Percentiles rank a stretch among this genome's conserved stretches.
Conservation (phyloP, 163 green algal genomes). For the Coccomyxa subellipsoidea region DNA sequence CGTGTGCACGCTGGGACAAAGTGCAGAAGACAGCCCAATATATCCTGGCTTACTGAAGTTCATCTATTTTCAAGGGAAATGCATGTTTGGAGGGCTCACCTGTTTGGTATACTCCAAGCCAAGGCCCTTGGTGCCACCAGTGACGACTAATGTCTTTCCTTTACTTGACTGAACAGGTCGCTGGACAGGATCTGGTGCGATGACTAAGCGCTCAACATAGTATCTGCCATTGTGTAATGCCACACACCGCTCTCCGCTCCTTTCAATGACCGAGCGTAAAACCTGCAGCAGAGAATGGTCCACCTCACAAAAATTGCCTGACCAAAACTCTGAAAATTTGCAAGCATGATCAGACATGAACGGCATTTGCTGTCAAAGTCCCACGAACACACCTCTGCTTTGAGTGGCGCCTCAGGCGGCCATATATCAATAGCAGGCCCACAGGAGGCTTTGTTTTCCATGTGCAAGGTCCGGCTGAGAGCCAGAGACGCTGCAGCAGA, state of each 20-base stretch:
- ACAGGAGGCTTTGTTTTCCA: conserved; percentile 27
- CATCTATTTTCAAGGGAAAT: not conserved
- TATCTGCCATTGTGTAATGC: not conserved
- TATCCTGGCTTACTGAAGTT: too few species aligned
- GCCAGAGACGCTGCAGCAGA: conserved; percentile 1
- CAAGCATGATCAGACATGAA: not conserved
- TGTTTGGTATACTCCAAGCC: conserved; percentile 28
- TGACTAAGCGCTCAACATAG: conserved; percentile 9
- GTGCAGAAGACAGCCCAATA: too few species aligned
- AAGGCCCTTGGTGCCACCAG: conserved; percentile 36
- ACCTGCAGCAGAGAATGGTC: not conserved
- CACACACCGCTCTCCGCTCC: conserved; percentile 13
- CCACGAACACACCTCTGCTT: not conserved
- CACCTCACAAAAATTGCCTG: not conserved
- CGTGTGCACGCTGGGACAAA: not conserved
- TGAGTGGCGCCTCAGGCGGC: not conserved
- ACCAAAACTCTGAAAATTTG: not conserved
- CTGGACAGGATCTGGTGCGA: not conserved
- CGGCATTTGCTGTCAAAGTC: not conserved
- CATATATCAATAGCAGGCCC: conserved; percentile 26
- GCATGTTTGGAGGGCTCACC: not conserved
- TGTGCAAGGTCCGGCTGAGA: conserved; percentile 26
- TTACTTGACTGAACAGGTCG: too few species aligned
- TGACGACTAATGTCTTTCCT: conserved; percentile 11
- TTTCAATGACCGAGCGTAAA: not conserved